Conservation (phyloP, 2,329 filamentous ascomycete species). For the Lojkania enalia region DNA sequence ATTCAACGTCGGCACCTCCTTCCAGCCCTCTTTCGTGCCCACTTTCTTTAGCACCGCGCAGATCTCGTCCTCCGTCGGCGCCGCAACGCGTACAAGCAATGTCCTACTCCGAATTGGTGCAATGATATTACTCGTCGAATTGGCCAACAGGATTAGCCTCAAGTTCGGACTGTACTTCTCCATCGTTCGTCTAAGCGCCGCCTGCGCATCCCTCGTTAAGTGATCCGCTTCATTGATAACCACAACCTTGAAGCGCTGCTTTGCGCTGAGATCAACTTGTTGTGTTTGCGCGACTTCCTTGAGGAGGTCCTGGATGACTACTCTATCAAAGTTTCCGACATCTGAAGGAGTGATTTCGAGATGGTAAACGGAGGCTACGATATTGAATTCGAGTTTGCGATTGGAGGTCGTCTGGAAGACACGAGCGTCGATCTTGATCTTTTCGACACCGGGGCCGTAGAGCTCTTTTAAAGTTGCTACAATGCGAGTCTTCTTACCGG, state of each 20-base stretch:
- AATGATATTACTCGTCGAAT: slow-evolving; percentile 97
- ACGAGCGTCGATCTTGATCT: slow-evolving; percentile 98
- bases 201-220: slow-evolving; percentile 90
- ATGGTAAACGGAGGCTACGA: slow-evolving; percentile 95
- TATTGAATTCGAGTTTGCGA: slow-evolving; percentile 98
- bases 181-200: slow-evolving; percentile 93
- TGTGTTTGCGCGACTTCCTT: slow-evolving; percentile 99
- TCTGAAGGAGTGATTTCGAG: slow-evolving; percentile 98
- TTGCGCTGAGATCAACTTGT: slow-evolving; percentile 91
- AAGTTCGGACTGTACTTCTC: slow-evolving; percentile 98
- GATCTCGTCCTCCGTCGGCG: slow-evolving; percentile 84
- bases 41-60: slow-evolving; percentile 70
- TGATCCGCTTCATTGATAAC: slow-evolving; percentile 99
- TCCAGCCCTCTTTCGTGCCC: slow-evolving; percentile 82
- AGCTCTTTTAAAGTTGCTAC: slow-evolving; percentile 94
- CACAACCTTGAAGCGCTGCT: slow-evolving; percentile 95
- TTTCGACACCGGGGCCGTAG: slow-evolving; percentile 95
- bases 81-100: slow-evolving; percentile 86
- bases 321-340: slow-evolving; percentile 93
- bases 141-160: slow-evolving; percentile 86
- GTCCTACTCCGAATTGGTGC: slow-evolving; percentile 95
- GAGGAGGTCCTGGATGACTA: slow-evolving; percentile 91
- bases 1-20: slow-evolving; percentile 74
- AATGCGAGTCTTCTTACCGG: slow-evolving; percentile 96
- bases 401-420: slow-evolving; percentile 95